These are phyloP conservation scores for Mrakia gelida DNA, from an alignment of 768 basidiomycete genomes.

Conservation along the genomic window DNA sequence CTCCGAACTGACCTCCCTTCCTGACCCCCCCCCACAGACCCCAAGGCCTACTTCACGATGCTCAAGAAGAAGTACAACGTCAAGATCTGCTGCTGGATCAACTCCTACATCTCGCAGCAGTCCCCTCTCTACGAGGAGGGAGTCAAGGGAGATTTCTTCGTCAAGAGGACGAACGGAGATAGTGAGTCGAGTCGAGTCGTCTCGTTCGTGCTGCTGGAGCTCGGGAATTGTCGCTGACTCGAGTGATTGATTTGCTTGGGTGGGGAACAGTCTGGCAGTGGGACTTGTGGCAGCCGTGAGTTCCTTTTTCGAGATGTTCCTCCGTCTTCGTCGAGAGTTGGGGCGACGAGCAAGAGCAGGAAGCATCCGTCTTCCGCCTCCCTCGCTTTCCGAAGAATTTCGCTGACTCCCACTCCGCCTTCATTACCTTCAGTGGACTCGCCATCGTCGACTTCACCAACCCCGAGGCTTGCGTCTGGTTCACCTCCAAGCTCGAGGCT, in stretches of 20 bases:
- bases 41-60: slow-evolving; percentile 54
- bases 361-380: no score
- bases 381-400: no score
- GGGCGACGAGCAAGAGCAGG: no score
- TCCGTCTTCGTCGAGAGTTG: no score
- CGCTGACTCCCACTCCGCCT: no score
- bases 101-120: slow-evolving; percentile 60
- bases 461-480: slow-evolving; percentile 58
- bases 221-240: no score
- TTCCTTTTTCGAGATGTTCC: background rate
- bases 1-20: background rate
- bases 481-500: slow-evolving; percentile 49
- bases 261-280: slow-evolving; percentile 49
- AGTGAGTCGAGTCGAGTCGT: no score
- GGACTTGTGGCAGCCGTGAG: slow-evolving; percentile 62
- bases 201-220: no score
- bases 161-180: slow-evolving; percentile 60
- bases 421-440: slow-evolving; percentile 37
- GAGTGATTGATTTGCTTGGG: no score
- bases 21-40: slow-evolving; percentile 45
- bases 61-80: slow-evolving; percentile 53
- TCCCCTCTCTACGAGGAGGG: slow-evolving; percentile 62
- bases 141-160: slow-evolving; percentile 62
- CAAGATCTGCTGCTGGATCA: slow-evolving; percentile 68
- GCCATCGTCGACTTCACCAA: slow-evolving; percentile 61